Evolutionary conservation across 345 rosid genomes (phyloP).

Genomic region (Camelina sativa): DNA sequence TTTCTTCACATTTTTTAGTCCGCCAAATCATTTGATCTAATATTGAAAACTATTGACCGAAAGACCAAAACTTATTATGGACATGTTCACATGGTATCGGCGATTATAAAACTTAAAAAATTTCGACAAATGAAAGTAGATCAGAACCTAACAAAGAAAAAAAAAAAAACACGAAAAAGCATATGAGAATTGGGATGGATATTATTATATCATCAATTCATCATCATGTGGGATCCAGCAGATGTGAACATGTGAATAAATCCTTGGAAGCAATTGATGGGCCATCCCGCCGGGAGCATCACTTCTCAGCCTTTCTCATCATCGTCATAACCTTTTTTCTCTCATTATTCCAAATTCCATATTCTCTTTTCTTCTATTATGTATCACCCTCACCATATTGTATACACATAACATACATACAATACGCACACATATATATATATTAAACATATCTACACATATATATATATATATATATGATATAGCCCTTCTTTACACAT

Average conservation of each 20-base stretch:
- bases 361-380: background rate
- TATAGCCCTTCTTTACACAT: constrained; percentile 41
- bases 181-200: constrained; percentile 5
- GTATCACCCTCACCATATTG: constrained; percentile 1
- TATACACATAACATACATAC: background rate
- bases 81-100: background rate
- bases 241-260: constrained; percentile 48
- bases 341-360: constrained; percentile 43
- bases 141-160: no score
- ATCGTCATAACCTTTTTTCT: constrained; percentile 46
- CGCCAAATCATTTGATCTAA: background rate
- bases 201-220: background rate
- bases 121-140: background rate
- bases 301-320: constrained; percentile 49
- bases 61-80: background rate
- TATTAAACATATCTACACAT: background rate
- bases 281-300: constrained; percentile 42
- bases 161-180: background rate
- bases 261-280: constrained; percentile 47
- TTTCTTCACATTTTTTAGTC: background rate
- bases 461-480: constrained; percentile 17
- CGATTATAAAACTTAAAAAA: background rate
- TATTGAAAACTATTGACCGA: background rate
- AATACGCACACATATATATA: background rate
- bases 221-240: constrained; percentile 44